Evolutionary conservation across 768 basidiomycete genomes (phyloP), one percentile per base, ranked within the genome.

Genomic region (Tephrocybe sp.): DNA sequence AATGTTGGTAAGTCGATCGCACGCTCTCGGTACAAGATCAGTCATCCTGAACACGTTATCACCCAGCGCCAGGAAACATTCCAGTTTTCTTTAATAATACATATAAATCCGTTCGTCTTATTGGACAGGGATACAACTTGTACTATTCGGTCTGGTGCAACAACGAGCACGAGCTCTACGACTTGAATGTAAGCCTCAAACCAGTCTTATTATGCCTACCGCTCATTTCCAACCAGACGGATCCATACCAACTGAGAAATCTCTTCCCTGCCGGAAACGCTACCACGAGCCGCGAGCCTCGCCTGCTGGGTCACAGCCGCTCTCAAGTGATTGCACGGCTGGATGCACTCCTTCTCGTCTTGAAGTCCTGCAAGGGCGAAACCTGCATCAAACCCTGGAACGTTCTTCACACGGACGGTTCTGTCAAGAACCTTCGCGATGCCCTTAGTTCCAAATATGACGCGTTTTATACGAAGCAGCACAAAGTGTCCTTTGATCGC

Each of bases 81-180:
- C 12, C 27, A 15, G 13, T 27, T 10, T 30, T 42, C 10, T 2
- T 16, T 8, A 42, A 42, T 16, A 42, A 42, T 11, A 42, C 42
- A 19, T 42, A 42, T 16, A 42, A 42, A 18, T 27, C 42, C 9
- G 42, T 30, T n/a, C 42, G 42, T 11, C 39, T 40, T 4, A 11
- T 40, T 3, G 39, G 39, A 5, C 21, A 40, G 7, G 39, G 39
- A 11, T 42, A 42, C 27, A 27, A 42, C 42, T 19, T 42, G 4
- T 42, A 42, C 16, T 42, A 42, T 18, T 42, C 42, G 3, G 42
- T 42, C 16, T 42, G 42, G 42, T 42, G 42, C 16, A 42, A n/a
- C 24, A 42, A 42, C 27, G 42, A 42, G 23, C 42, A 42, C 11
- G 24, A 42, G 24, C 42, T 42, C 5, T 42, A 42, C 25, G 42